Evolutionary conservation across 495 filamentous ascomycete genomes (phyloP).

Genomic region (Trichoderma parareesei): DNA sequence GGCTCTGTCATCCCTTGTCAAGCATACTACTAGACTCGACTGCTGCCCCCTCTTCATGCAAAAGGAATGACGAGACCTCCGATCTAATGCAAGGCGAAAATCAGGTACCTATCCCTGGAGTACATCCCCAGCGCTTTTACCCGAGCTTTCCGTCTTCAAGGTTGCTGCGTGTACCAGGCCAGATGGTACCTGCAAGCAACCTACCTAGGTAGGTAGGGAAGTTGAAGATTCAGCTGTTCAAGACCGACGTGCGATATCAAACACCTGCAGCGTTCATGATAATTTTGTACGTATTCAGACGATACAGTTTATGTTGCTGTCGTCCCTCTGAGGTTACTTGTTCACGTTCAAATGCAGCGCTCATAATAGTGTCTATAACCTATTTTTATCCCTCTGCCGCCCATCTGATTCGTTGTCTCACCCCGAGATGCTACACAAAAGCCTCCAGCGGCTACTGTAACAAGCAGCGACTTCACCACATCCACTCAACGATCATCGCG

Average conservation of each 20-base stretch:
- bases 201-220: too few relatives aligned
- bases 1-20: too few relatives aligned
- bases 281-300: too few relatives aligned
- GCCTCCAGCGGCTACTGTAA: constrained; percentile 1
- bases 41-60: not conserved
- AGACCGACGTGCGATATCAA: too few relatives aligned
- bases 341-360: too few relatives aligned
- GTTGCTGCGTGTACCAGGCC: not conserved
- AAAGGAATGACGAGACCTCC: not conserved
- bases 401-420: constrained; percentile 1
- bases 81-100: not conserved
- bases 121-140: not conserved
- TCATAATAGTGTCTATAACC: not conserved
- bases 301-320: too few relatives aligned
- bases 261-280: too few relatives aligned
- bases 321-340: too few relatives aligned
- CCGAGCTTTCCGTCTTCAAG: not conserved
- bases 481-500: not conserved
- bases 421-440: not conserved
- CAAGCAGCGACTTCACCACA: not conserved
- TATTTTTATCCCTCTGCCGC: not conserved
- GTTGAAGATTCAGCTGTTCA: too few relatives aligned
- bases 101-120: not conserved
- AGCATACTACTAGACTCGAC: too few relatives aligned
- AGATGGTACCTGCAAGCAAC: not conserved